phyloP scores from a whole-genome alignment of 2,329 filamentous ascomycete species.

The Penicillium expansum region DNA sequence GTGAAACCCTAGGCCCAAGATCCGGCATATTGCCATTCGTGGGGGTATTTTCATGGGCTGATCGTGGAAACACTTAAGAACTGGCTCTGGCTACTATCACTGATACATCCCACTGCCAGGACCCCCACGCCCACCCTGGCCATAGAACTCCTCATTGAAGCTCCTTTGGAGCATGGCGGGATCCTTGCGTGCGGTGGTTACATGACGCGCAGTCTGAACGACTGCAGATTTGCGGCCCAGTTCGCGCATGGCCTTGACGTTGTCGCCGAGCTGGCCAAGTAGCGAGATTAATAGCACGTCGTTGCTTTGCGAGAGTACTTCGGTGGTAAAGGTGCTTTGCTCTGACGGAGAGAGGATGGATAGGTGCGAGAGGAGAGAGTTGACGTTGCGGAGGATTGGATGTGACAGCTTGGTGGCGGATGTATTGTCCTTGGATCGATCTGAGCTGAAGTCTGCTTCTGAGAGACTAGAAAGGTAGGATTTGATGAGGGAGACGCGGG shows the following conservation, averaged over 20 bases:
- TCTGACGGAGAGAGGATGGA: slow-evolving; percentile 75
- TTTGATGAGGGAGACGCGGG: slow-evolving; percentile 68
- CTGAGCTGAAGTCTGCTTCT: slow-evolving; percentile 57
- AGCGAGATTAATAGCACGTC: slow-evolving; percentile 78
- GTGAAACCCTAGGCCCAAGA: background rate
- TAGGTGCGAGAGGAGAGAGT: slow-evolving; percentile 78
- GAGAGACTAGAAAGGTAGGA: slow-evolving; percentile 74
- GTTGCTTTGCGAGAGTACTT: slow-evolving; percentile 74
- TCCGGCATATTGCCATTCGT: background rate
- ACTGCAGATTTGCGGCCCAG: slow-evolving; percentile 71
- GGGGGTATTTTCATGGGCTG: background rate
- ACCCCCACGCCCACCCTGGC: slow-evolving; percentile 11
- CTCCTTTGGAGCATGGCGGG: slow-evolving; percentile 21
- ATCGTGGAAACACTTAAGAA: background rate
- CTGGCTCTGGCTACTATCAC: background rate
- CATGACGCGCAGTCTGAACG: slow-evolving; percentile 48
- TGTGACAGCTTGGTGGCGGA: slow-evolving; percentile 60
- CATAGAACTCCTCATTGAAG: slow-evolving; percentile 31
- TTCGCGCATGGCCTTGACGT: slow-evolving; percentile 67
- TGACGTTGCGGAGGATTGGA: slow-evolving; percentile 80
- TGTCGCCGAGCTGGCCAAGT: slow-evolving; percentile 71
- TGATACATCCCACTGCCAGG: slow-evolving; percentile 6
- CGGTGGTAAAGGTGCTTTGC: slow-evolving; percentile 62
- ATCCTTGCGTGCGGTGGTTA: slow-evolving; percentile 21
- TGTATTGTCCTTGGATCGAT: slow-evolving; percentile 29